These are phyloP conservation scores for Clonostachys solani DNA, from an alignment of 2,329 filamentous ascomycete species.

Conservation along the genomic window DNA sequence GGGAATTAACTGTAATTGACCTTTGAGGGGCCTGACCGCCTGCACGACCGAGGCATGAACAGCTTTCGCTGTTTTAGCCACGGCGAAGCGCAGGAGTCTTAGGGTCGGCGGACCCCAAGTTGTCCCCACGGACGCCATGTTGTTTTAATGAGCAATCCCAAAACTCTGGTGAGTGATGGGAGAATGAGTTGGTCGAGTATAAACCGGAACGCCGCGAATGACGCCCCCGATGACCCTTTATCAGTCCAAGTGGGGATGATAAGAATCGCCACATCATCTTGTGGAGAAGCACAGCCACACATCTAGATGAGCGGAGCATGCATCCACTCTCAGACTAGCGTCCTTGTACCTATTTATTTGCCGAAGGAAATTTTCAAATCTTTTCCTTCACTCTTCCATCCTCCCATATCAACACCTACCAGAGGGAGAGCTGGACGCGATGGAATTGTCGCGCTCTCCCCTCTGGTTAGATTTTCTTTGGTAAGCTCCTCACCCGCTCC, in stretches of 20 bases:
- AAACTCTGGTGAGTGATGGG: too few species aligned
- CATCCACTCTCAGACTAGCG: neutral
- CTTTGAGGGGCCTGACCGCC: constrained; percentile 37
- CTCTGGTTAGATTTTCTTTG: neutral
- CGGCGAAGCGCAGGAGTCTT: constrained; percentile 48
- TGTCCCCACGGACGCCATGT: constrained; percentile 52
- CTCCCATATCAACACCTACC: constrained; percentile 3
- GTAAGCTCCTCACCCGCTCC: neutral
- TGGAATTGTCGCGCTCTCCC: neutral
- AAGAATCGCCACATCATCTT: constrained; percentile 1
- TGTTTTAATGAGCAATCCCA: constrained; percentile 10
- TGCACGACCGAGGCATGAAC: constrained; percentile 44
- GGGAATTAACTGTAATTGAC: constrained; percentile 39
- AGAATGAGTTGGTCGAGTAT: neutral
- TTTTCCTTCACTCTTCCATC: constrained; percentile 8
- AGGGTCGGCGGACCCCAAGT: constrained; percentile 53
- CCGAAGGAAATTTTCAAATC: constrained; percentile 15
- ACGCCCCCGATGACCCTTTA: too few species aligned
- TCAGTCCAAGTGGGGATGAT: neutral
- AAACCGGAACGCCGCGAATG: neutral
- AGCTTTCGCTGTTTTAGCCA: constrained; percentile 44
- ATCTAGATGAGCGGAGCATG: neutral
- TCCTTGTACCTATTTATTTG: constrained; percentile 11
- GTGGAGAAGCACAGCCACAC: neutral
- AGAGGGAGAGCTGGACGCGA: neutral